phyloP scores from a whole-genome alignment of 2,329 filamentous ascomycete genomes.

The Ceratocystis eucalypticola region DNA sequence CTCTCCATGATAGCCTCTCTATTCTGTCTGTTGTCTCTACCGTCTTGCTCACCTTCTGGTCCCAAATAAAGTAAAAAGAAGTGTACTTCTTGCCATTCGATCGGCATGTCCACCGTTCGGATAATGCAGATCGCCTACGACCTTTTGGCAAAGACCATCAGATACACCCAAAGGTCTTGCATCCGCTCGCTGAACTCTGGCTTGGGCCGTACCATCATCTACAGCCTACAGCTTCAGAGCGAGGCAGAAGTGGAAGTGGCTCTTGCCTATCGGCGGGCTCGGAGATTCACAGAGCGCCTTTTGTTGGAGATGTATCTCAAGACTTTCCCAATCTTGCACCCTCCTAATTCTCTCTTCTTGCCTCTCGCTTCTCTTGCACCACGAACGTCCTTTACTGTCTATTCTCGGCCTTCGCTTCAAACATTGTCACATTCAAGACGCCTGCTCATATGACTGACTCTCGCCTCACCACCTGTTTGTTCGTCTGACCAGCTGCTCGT shows the following conservation, averaged over 20 bases:
- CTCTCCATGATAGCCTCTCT: background rate
- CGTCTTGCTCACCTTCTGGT: background rate
- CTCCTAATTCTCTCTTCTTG: background rate
- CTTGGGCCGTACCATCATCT: background rate
- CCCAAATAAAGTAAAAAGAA: background rate
- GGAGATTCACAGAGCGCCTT: background rate
- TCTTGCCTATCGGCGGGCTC: background rate
- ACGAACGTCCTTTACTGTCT: background rate
- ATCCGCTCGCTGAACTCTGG: background rate
- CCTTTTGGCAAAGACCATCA: background rate
- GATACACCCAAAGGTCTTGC: background rate
- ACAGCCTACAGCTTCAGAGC: background rate
- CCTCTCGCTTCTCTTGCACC: background rate
- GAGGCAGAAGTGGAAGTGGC: background rate
- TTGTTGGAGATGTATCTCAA: background rate
- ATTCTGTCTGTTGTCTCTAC: background rate
- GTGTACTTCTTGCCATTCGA: background rate
- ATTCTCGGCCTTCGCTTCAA: background rate
- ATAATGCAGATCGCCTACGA: background rate
- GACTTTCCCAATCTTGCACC: background rate
- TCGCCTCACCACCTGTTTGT: background rate
- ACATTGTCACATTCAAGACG: background rate
- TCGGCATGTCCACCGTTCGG: conserved; percentile 1
- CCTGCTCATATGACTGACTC: background rate
- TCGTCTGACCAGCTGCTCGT: background rate